These are phyloP conservation scores for Phlyctochytrium bullatum DNA, from an alignment of 192 early-diverging fungal species.

Conservation along the genomic window DNA sequence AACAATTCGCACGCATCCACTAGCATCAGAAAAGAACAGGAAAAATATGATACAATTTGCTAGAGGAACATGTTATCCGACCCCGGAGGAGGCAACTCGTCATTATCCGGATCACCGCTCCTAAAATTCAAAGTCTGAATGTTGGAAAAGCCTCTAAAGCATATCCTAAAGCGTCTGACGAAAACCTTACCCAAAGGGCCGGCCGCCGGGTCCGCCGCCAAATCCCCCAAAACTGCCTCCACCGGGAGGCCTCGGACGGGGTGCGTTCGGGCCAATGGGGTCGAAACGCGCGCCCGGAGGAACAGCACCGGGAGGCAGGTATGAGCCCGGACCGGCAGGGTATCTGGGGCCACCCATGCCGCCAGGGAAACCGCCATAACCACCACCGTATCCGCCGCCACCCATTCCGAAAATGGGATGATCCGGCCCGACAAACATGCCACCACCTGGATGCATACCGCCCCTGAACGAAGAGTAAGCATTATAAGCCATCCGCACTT, in stretches of 20 bases:
- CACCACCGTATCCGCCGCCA: constrained; percentile 34
- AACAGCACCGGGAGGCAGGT: constrained; percentile 41
- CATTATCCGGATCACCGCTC: constrained; percentile 71
- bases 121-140: constrained; percentile 11
- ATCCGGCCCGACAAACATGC: constrained; percentile 83
- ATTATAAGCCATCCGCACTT: not conserved
- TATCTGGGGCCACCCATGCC: constrained; percentile 44
- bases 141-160: constrained; percentile 9
- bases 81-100: constrained; percentile 70
- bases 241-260: constrained; percentile 33
- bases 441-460: constrained; percentile 58
- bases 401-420: constrained; percentile 83
- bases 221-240: constrained; percentile 29
- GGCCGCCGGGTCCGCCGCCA: constrained; percentile 13
- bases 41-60: not conserved
- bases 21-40: not conserved
- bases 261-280: constrained; percentile 81
- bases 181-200: not conserved
- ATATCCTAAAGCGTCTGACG: no score
- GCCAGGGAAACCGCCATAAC: constrained; percentile 38
- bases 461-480: constrained; percentile 28
- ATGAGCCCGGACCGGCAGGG: constrained; percentile 55
- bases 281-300: constrained; percentile 85
- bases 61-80: constrained; percentile 11
- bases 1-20: no score